Conservation (phyloP, 1,284 basidiomycete genomes). For the Trametes hirsuta region DNA sequence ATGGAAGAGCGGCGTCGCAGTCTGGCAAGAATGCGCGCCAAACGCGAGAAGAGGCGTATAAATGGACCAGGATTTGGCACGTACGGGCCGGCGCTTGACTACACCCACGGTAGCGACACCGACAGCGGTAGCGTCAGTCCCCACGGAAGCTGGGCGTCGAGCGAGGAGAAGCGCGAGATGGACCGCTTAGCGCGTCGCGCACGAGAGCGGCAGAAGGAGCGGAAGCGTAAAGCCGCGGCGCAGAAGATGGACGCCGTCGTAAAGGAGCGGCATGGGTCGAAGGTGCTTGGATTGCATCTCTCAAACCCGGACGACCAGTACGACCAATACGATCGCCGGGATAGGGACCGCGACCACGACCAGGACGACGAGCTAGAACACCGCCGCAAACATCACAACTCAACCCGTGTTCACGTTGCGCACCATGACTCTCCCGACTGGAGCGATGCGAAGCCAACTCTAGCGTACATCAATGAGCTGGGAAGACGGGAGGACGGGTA, state of each 20-base stretch:
- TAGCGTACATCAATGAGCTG: slow-evolving; percentile 14
- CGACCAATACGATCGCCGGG: slow-evolving; percentile 11
- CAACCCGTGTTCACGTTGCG: slow-evolving; percentile 6
- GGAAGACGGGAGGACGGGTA: slow-evolving; percentile 21
- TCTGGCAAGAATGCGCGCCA: slow-evolving; percentile 29
- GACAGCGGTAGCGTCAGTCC: slow-evolving; percentile 26
- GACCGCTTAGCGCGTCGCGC: slow-evolving; percentile 4
- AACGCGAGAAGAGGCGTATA: slow-evolving; percentile 29
- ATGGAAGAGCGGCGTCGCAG: slow-evolving; percentile 30
- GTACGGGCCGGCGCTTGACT: slow-evolving; percentile 25
- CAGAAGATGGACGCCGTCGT: slow-evolving; percentile 3
- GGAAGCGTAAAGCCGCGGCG: neutral
- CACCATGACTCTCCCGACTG: slow-evolving; percentile 11
- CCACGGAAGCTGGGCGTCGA: slow-evolving; percentile 27
- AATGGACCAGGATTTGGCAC: neutral
- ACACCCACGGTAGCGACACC: slow-evolving; percentile 22
- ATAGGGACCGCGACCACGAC: slow-evolving; percentile 4
- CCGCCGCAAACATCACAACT: slow-evolving; percentile 9
- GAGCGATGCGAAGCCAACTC: slow-evolving; percentile 5
- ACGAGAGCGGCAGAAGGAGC: slow-evolving; percentile 8
- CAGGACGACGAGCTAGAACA: neutral
- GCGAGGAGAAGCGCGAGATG: slow-evolving; percentile 16
- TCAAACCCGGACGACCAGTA: slow-evolving; percentile 18
- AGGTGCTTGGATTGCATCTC: slow-evolving; percentile 11
- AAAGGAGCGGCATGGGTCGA: slow-evolving; percentile 5